Base-by-base conservation (phyloP, 2,329 filamentous ascomycete species). In the Dactylellina leptospora region DNA sequence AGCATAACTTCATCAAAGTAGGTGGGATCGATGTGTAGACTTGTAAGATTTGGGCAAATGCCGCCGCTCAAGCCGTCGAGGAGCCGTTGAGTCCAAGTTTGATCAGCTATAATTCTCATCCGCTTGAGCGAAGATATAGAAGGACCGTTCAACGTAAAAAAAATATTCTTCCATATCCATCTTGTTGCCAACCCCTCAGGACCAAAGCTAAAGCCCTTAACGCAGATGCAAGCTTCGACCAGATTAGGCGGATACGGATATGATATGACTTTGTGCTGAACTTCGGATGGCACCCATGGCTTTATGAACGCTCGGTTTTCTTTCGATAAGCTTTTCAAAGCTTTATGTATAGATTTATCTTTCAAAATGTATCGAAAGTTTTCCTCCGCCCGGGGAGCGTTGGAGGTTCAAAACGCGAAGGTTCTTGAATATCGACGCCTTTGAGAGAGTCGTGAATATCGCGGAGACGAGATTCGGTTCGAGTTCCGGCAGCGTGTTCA, bases 371-470 rank as follows among this genome's bases (percentile, higher is more conserved):
- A n/a, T 1, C 30, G 30, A 36, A 36, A 36, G 30, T 36, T 36
- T 2, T 10, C 10, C n/a, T 36, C 30, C 10, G 30, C 10, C 10
- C n/a, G n/a, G 10, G n/a, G 30, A 9, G 10, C 30, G 30, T 36
- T 36, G 30, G 2, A 36, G 4, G 30, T 36, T 36, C 10, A 36
- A 36, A n/a, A 36, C 10, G 10, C 30, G 10, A n/a, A 36, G 10
- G 30, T 36, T 36, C n/a, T 36, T n/a, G 4, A 36, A 36, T 9
- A 36, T 4, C 2, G 30, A n/a, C 10, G 30, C 10, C 2, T 9
- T 40, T 18, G 56, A 48, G n/a, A 60, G n/a, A 8, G 38, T 50
- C 20, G 20, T 61, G 22, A 50, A 40, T 10, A 61, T 61, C 11
- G 44, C n/a, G 22, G 38, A n/a, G 10, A 61, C 33, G 4, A 61